Conservation (phyloP, 2,329 filamentous ascomycete species). For the Fusarium euwallaceae region DNA sequence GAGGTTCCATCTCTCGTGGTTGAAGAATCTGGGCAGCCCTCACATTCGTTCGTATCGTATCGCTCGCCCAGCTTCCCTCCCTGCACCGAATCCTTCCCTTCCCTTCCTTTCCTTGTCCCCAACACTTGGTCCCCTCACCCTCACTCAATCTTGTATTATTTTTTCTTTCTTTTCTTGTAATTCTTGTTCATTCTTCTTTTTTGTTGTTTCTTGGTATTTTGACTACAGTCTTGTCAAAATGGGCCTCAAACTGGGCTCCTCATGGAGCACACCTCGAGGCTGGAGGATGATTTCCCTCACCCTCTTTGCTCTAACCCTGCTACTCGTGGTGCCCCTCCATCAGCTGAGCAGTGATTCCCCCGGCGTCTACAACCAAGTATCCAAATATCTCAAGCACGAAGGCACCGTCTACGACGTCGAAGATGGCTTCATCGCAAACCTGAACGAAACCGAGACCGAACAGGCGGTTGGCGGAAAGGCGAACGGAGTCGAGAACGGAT, state of each 20-base stretch:
- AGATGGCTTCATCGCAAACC: conserved; percentile 43
- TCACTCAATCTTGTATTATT: conserved; percentile 7
- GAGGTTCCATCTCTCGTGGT: conserved; percentile 1
- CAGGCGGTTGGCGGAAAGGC: conserved; percentile 12
- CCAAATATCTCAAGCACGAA: conserved; percentile 48
- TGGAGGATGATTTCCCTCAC: conserved; percentile 47
- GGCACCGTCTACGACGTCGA: conserved; percentile 53
- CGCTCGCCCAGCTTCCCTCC: conserved; percentile 14
- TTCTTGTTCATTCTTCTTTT: conserved; percentile 14
- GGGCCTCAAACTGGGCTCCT: conserved; percentile 43
- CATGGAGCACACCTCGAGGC: conserved; percentile 46
- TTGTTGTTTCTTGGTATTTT: conserved; percentile 16
- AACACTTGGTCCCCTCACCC: conserved; percentile 10
- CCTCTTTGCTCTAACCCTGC: conserved; percentile 44
- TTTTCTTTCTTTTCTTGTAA: background rate
- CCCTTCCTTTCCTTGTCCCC: background rate
- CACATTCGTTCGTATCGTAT: conserved; percentile 28
- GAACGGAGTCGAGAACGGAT: conserved; percentile 16
- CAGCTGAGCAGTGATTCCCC: conserved; percentile 47
- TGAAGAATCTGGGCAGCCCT: conserved; percentile 30
- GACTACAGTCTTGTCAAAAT: conserved; percentile 26
- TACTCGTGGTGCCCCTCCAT: conserved; percentile 50
- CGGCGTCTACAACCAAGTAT: conserved; percentile 49
- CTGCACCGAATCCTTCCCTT: background rate
- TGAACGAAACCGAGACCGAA: conserved; percentile 49